Evolutionary conservation across 2,329 filamentous ascomycete species (phyloP), one percentile per base, ranked within the genome.

Genomic region (Elsinoe ampelina): DNA sequence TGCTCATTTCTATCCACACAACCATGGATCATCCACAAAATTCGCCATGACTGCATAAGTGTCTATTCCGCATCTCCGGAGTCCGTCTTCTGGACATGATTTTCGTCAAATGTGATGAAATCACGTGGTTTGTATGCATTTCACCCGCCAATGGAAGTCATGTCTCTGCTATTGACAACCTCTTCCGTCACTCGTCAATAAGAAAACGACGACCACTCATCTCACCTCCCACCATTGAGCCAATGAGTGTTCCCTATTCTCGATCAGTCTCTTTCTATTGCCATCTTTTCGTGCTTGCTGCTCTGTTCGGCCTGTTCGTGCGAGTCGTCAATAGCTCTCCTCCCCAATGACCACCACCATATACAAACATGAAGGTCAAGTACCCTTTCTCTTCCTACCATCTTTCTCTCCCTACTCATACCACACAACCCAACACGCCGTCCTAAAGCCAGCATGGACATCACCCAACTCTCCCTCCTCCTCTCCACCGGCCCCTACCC

Each of bases 401-500:
- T 41, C 34, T 51, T 30, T 7, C 38, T 19, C 17, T 32, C 7
- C 50, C 54, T 26, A 3, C 17, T 19, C 20, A 17, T 22, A 17
- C n/a, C 26, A n/a, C n/a, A 15, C 20, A 17, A 15, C 2, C 12
- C 32, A 15, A 2, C 20, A 42, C 2, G 30, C 36, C n/a, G 22
- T 20, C 38, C 36, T 10, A n/a, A 13, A 38, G 1, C 48, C 36
- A 26, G 17, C 13, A 52, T 52, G 48, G 32, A 39, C 11, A 7
- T 52, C 19, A 19, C 38, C 19, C 26, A 39, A 39, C 32, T 20
- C 48, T 52, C 38, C 19, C 26, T 22, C 19, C 32, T 20, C 48
- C 38, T 52, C 12, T 22, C 35, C 20, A 48, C 45, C 54, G 20
- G 41, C 41, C 51, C 59, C 43, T 73, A 71, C 60, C 57, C 67